Base-by-base conservation (phyloP, 2,329 filamentous ascomycete species). In the Emericellopsis cladophorae region DNA sequence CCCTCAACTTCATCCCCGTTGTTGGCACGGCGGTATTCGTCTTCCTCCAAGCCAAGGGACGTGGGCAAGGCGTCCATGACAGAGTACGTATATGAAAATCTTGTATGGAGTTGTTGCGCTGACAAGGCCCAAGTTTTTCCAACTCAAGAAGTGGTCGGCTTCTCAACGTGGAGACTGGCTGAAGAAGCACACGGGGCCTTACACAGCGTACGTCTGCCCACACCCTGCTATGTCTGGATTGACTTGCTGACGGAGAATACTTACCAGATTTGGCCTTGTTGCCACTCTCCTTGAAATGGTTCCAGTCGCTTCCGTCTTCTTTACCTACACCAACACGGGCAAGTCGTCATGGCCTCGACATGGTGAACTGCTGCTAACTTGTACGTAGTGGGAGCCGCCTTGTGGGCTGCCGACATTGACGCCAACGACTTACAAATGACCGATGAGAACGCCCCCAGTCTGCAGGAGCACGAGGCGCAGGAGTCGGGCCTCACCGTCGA, bases 351-450 rank as follows among this genome's bases (percentile, higher is more conserved):
- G 15, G 22, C 5, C 7, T 16, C 3, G 15, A 12, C 14, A 16
- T 3, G 4, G 14, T 9, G 32, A n/a, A 15, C 15, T 4, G 21
- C 12, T 7, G 18, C 34, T 36, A 37, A 46, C 39, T 49, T 10
- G 22, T 31, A 31, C 31, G 7, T 37, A 79, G 87, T 94, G 44
- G 90, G 88, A 7, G 90, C 89, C 41, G 90, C 90, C 7, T 65
- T 96, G n/a, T 95, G 88, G 88, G 89, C 90, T 33, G 84, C 86
- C 15, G 88, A 93, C 58, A 75, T 93, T 44, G 87, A 93, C 58
- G 57, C 61, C 23, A 68, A 69, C 49, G 63, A 66, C 42, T 66
- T 60, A 9, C 57, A 60, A 33, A 73, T 74, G 67, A 62, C 64
- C 9, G 54, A 63, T 40, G 60, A 64, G 45, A 74, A 70, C 12